phyloP scores from a whole-genome alignment of 169 alveolate species.

The Amoebophrya sp. region DNA sequence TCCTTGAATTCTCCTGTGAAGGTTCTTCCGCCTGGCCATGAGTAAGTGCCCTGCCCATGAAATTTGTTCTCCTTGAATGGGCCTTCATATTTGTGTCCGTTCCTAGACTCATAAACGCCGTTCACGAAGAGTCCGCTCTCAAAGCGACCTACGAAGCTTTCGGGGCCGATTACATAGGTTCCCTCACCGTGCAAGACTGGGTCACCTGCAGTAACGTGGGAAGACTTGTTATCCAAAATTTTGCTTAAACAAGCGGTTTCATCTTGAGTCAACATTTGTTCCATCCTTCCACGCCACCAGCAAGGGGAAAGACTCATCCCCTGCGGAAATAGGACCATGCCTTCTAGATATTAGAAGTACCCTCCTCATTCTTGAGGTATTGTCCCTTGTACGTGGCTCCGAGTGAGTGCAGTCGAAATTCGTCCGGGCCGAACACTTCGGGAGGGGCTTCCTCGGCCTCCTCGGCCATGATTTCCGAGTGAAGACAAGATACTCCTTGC shows the following conservation, averaged over 20 bases:
- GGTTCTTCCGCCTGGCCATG: neutral
- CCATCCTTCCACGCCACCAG: no score
- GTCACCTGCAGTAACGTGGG: neutral
- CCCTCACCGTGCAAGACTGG: neutral
- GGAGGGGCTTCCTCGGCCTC: neutral
- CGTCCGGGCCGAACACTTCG: neutral
- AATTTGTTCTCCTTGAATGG: neutral
- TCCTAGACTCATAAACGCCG: neutral
- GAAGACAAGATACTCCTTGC: no score
- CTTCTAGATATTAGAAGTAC: neutral
- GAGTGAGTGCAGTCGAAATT: neutral
- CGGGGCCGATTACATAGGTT: neutral
- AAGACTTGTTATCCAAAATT: no score
- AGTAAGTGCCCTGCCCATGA: neutral
- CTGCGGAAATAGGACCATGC: no score
- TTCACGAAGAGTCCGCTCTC: neutral
- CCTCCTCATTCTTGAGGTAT: neutral
- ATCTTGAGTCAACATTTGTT: no score
- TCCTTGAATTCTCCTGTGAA: neutral
- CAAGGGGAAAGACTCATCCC: no score
- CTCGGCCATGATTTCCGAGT: neutral
- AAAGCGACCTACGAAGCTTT: neutral
- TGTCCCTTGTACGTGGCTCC: conserved; percentile 14
- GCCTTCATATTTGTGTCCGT: neutral
- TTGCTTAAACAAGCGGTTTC: no score